Evolutionary conservation across 2,329 filamentous ascomycete genomes (phyloP).

Genomic region (Stromatinia cepivora): DNA sequence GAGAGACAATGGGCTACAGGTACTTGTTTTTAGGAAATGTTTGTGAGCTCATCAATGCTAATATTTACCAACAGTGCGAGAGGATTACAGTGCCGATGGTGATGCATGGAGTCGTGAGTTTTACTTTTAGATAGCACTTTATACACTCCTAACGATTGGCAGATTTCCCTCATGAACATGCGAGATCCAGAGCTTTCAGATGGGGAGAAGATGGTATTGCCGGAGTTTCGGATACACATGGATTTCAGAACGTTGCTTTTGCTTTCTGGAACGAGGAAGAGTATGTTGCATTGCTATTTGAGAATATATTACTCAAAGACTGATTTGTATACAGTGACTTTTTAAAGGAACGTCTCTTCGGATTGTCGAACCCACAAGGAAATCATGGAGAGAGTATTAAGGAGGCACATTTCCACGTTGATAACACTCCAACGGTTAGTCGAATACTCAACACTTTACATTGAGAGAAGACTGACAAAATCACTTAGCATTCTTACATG

Average conservation of each 20-base stretch:
- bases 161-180: conserved; percentile 95
- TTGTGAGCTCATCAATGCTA: conserved; percentile 23
- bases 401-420: conserved; percentile 92
- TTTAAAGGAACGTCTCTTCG: conserved; percentile 92
- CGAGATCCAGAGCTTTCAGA: conserved; percentile 82
- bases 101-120: conserved; percentile 93
- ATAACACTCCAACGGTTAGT: conserved; percentile 72
- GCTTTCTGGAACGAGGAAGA: conserved; percentile 98
- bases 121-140: not conserved
- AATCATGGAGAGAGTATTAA: conserved; percentile 98
- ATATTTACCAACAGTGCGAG: conserved; percentile 61
- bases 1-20: conserved; percentile 96
- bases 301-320: conserved; percentile 39
- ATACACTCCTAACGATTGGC: conserved; percentile 37
- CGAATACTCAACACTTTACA: not conserved
- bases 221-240: conserved; percentile 90
- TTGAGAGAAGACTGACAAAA: conserved; percentile 24
- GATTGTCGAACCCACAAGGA: conserved; percentile 91
- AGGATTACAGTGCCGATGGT: conserved; percentile 87
- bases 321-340: conserved; percentile 65
- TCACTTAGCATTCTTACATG: conserved; percentile 87
- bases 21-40: conserved; percentile 42
- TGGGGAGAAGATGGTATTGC: conserved; percentile 98
- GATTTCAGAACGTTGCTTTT: conserved; percentile 88
- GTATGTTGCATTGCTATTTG: conserved; percentile 50